Evolutionary conservation across 192 early-diverging fungal species (phyloP), one percentile per base, ranked within the genome.

Genomic region (Umbelopsis ramanniana): DNA sequence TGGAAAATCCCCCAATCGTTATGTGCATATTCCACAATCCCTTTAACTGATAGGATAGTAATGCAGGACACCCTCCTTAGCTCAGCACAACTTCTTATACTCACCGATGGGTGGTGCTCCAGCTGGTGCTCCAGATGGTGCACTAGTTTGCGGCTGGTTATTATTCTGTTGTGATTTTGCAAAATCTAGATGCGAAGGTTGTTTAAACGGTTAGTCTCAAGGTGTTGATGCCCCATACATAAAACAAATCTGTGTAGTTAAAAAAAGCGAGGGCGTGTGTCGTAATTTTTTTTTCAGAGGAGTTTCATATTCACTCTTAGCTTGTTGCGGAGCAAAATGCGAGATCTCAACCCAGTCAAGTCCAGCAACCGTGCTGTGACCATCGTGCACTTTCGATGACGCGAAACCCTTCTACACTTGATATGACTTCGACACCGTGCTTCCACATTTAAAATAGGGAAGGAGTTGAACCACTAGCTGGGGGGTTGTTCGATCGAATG

Each of bases 81-180:
- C 40, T 43, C 40, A 43, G 40, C 40, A 43, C 40, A 43, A 43
- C 6, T 50, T 48, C 19, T 12, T 14, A n/a, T 48, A 37, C 33
- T 63, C 35, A 63, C 57, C 57, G 12, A 63, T 63, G 17, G 22
- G 3, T 29, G 29, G 29, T 29, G 29, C 3, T 29, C 3, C 29
- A 29, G 40, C 33, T 11, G 33, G 11, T 37, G 29, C 33, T 37
- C 29, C 33, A 37, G 57, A 35, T 26, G 57, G 15, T 17, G 29
- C 33, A 63, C 15, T 9, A 29, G 57, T 17, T 33, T 63, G 57
- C 14, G 33, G 57, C 4, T 17, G 26, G 14, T 37, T 14, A 63
- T 63, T 63, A 37, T 63, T 35, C 35, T 35, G 57, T 37, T 63
- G 57, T 63, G 57, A 63, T 29, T 26, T 29, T 63, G 57, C 57